A percentile compares a stretch with the other conserved stretches of the same genome.
These are phyloP conservation scores for Leccinum disarticulatum DNA, from an alignment of 768 basidiomycete genomes.

Conservation along the genomic window DNA sequence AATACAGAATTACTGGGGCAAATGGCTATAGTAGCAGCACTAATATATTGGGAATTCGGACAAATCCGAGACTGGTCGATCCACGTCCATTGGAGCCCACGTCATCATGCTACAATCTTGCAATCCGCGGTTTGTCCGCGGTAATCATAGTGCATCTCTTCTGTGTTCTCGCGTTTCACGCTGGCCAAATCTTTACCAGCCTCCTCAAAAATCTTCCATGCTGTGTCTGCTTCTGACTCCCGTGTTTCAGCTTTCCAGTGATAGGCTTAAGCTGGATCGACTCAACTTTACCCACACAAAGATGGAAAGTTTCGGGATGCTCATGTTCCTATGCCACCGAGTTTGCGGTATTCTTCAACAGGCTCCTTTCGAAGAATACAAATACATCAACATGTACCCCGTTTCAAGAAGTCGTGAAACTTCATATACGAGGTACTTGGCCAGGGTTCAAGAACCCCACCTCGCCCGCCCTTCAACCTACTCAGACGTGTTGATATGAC, in stretches of 20 bases:
- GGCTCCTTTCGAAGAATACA: neutral
- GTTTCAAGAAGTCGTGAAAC: neutral
- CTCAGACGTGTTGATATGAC: conserved; percentile 6
- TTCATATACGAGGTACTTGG: neutral
- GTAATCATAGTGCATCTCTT: no score
- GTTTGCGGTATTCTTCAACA: neutral
- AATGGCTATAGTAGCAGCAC: no score
- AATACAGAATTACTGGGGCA: no score
- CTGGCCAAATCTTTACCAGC: neutral
- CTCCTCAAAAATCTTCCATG: neutral
- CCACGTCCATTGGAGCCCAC: no score
- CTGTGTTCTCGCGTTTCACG: no score
- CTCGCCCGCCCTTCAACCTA: neutral
- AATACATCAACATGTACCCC: neutral
- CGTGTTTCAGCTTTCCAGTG: neutral
- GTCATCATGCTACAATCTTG: no score
- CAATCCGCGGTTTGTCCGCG: no score
- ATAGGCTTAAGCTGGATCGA: neutral
- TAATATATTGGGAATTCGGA: no score
- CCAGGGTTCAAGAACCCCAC: neutral
- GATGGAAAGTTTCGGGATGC: neutral
- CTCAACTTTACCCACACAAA: neutral
- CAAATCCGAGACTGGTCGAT: no score
- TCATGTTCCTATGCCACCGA: neutral
- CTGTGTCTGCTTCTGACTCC: neutral